Percentiles rank a stretch among this genome's conserved stretches.
Evolutionary conservation across 1,284 basidiomycete genomes (phyloP).

Genomic region (Melampsora americana): DNA sequence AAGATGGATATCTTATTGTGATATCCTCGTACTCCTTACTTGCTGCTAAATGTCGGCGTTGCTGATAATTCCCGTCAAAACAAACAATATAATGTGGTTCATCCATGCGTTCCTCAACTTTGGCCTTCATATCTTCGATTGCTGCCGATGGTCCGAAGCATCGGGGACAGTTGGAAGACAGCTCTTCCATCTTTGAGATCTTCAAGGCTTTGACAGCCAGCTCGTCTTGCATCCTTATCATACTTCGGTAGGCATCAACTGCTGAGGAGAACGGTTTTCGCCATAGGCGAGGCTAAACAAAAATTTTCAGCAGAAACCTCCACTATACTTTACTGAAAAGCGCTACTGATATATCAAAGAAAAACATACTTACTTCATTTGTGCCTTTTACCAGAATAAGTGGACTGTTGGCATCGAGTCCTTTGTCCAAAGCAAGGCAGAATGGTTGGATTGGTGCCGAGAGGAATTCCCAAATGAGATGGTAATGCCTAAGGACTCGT

Average conservation of each 20-base stretch:
- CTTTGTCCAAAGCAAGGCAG: too few relatives aligned
- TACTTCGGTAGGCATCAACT: not conserved
- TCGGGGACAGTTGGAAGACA: not conserved
- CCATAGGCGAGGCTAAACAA: not conserved
- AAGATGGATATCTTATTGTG: not conserved
- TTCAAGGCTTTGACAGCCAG: too few relatives aligned
- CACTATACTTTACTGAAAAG: too few relatives aligned
- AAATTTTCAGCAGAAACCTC: too few relatives aligned
- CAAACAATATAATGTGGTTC: slow-evolving; percentile 17
- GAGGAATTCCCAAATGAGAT: too few relatives aligned
- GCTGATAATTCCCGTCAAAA: slow-evolving; percentile 4
- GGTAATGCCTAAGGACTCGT: too few relatives aligned
- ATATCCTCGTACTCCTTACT: not conserved
- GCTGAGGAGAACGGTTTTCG: not conserved
- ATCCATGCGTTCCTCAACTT: not conserved
- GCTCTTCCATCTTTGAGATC: too few relatives aligned
- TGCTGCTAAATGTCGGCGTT: slow-evolving; percentile 6
- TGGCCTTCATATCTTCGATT: too few relatives aligned
- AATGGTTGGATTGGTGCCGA: too few relatives aligned
- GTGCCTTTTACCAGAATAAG: not conserved
- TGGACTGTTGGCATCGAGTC: not conserved
- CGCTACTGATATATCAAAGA: too few relatives aligned
- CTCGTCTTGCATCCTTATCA: not conserved
- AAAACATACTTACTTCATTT: too few relatives aligned
- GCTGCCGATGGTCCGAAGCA: not conserved